Evolutionary conservation across 2,329 filamentous ascomycete species (phyloP), one percentile per base, ranked within the genome.

Genomic region (Penicillium nordicum): DNA sequence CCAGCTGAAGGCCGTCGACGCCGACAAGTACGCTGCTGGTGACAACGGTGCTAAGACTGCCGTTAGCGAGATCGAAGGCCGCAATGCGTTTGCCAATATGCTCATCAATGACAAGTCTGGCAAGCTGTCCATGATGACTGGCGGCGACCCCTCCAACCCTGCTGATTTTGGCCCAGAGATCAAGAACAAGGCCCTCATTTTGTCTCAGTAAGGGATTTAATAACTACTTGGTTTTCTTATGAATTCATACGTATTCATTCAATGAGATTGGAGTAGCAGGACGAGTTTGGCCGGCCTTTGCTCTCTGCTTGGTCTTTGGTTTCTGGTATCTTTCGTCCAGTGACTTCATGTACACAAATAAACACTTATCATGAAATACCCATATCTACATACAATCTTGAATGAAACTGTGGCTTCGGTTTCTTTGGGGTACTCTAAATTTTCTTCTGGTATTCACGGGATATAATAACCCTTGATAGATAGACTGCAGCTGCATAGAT

Each of bases 151-250:
- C 0, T 51, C 42, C 7, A 61, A 61, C 40, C 64, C 66, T 10
- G 57, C 67, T 21, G 65, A 72, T 52, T 69, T 72, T 38, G 71
- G 70, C 0, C 40, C 57, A 3, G 64, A 71, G 1, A 64, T 73
- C 34, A 64, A 59, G 45, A 55, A 45, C 8, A 69, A 69, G 57
- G 64, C 61, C 8, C 30, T 27, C 36, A 63, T 50, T 12, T 51
- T 72, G 62, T 40, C 49, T n/a, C 38, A 59, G 57, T 46, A 23
- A 23, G 27, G 10, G 9, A 2, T 34, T 16, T 1, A 5, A 41
- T 37, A n/a, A n/a, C n/a, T n/a, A 2, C 14, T 44, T 1, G 14
- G 9, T 21, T 16, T 27, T 16, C 0, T 3, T 30, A 23, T 32
- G 12, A 1, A 18, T 14, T 44, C 1, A 2, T 18, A 12, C 3